Base-by-base conservation (phyloP, 2,329 filamentous ascomycete species). In the Arthrinium puccinioides region DNA sequence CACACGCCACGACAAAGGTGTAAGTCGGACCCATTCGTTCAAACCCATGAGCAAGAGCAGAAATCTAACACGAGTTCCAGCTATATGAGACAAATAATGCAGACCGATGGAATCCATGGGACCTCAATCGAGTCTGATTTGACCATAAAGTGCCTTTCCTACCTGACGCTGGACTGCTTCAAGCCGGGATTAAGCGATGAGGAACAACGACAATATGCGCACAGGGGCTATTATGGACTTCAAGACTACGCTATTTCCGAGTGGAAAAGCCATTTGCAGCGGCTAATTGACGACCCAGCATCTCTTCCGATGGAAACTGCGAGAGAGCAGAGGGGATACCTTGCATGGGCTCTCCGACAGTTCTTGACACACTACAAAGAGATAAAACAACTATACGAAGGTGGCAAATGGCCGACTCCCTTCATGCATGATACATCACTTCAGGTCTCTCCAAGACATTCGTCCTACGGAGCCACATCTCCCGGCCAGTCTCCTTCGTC, bases 161-260 rank as follows among this genome's bases (percentile, higher is more conserved):
- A 66, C 20, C 48, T 66, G 2, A 52, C 50, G 2, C 49, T 56
- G 9, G 42, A 42, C 1, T 62, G 53, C 39, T 65, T 66, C 39
- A 18, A 31, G 6, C 42, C 36, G 10, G 26, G 30, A 1, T 33
- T 53, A 5, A 11, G n/a, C 2, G 37, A 51, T 2, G 14, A 38
- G 0, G 19, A 44, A 1, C 42, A 54, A 10, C 26, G 39, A 6
- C 0, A 37, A 0, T 47, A 40, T 14, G 47, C 49, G 7, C 32
- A 36, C 4, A 13, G 43, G 0, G 62, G 61, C 0, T 51, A 48
- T 32, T 64, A 59, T 37, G 49, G 54, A 1, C 60, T 66, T 29
- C 57, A 61, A 13, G 62, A 66, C 33, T 66, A 66, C 21, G 60
- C 60, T 0, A 39, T 51, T 5, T 47, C 60, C 1, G 46, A 57